phyloP scores from a whole-genome alignment of 768 basidiomycete genomes.

The Dacryopinax primogenitus region DNA sequence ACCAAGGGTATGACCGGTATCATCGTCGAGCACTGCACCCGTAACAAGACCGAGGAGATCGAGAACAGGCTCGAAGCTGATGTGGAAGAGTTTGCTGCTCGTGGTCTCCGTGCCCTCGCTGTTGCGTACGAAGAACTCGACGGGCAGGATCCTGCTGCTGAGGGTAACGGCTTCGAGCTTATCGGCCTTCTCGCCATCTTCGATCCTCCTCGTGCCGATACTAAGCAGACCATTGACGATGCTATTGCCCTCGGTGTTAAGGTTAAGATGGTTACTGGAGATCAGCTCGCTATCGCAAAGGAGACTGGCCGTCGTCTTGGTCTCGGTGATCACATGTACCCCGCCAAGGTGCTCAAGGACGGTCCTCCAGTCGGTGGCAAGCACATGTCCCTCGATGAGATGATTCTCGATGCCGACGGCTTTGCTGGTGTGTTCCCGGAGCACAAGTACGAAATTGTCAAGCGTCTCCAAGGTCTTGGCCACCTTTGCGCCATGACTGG shows the following conservation, averaged over 20 bases:
- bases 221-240: slow-evolving; percentile 98
- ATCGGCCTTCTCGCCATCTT: slow-evolving; percentile 95
- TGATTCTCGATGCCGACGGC: slow-evolving; percentile 99
- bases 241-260: slow-evolving; percentile 89
- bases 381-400: slow-evolving; percentile 78
- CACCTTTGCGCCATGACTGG: slow-evolving; percentile 98
- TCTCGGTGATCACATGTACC: slow-evolving; percentile 98
- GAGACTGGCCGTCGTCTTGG: slow-evolving; percentile 97
- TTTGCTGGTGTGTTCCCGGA: slow-evolving; percentile 99
- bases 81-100: slow-evolving; percentile 87
- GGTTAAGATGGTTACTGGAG: slow-evolving; percentile 99
- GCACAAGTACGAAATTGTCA: slow-evolving; percentile 99
- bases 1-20: slow-evolving; percentile 99
- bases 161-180: slow-evolving; percentile 94
- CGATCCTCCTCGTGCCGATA: slow-evolving; percentile 94
- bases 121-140: slow-evolving; percentile 91
- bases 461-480: slow-evolving; percentile 90
- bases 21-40: slow-evolving; percentile 91
- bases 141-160: slow-evolving; percentile 64
- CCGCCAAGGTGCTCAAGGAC: slow-evolving; percentile 96
- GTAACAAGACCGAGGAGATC: slow-evolving; percentile 89
- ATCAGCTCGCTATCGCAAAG: slow-evolving; percentile 98
- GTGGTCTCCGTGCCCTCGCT: slow-evolving; percentile 95
- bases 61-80: slow-evolving; percentile 87
- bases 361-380: slow-evolving; percentile 80